A percentile compares a stretch with the other conserved stretches of the same genome.
phyloP scores from a whole-genome alignment of 164 flowering plant genomes.

The Piper betle region DNA sequence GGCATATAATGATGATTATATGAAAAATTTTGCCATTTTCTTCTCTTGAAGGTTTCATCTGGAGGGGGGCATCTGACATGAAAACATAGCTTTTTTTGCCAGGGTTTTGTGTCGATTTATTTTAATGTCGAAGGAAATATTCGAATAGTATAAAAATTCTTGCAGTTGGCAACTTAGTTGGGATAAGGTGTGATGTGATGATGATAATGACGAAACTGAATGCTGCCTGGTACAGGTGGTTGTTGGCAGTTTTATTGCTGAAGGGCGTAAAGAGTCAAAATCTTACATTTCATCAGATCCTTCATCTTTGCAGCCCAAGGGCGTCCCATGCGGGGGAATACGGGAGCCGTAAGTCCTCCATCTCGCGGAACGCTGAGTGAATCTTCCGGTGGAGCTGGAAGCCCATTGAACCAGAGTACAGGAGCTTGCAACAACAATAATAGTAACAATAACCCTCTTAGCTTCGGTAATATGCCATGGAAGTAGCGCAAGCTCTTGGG shows the following conservation, averaged over 20 bases:
- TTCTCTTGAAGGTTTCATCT: too few species aligned
- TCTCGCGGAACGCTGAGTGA: conserved; percentile 68
- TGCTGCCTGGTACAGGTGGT: conserved; percentile 42
- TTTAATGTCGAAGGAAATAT: too few species aligned
- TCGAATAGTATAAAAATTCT: too few species aligned
- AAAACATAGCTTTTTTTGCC: too few species aligned
- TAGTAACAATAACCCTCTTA: conserved; percentile 16
- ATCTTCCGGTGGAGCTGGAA: conserved; percentile 82
- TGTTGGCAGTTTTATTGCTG: conserved; percentile 67
- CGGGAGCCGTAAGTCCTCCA: conserved; percentile 52
- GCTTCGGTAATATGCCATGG: conserved; percentile 43
- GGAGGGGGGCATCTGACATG: too few species aligned
- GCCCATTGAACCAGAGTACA: conserved; percentile 65
- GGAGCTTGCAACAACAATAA: conserved; percentile 43
- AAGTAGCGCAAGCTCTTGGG: conserved; percentile 17
- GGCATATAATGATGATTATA: too few species aligned
- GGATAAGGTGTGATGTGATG: too few species aligned
- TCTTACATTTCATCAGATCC: conserved; percentile 24
- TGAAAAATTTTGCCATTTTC: too few species aligned
- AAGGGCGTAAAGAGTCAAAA: conserved; percentile 38
- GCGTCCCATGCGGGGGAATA: conserved; percentile 18
- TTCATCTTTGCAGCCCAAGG: conserved; percentile 23
- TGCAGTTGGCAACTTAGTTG: too few species aligned
- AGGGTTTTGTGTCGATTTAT: too few species aligned
- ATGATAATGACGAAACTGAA: neutral